phyloP scores from a whole-genome alignment of 2,329 filamentous ascomycete genomes.

The Sphaerostilbella broomeana region DNA sequence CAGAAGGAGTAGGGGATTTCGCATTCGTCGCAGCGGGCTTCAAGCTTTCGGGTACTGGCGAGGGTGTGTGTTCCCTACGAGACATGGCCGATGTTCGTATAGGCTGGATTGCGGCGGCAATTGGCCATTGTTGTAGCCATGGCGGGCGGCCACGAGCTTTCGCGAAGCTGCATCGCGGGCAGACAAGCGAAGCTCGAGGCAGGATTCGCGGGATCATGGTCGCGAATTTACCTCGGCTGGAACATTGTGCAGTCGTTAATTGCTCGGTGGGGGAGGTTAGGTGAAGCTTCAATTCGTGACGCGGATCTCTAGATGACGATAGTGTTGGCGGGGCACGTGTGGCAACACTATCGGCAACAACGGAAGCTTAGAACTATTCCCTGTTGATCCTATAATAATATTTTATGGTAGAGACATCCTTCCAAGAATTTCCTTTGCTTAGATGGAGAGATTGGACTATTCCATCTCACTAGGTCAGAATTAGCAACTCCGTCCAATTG shows the following conservation, averaged over 20 bases:
- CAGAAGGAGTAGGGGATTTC: slow-evolving; percentile 2
- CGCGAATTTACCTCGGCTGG: slow-evolving; percentile 18
- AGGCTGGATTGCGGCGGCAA: slow-evolving; percentile 18
- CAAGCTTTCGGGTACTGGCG: slow-evolving; percentile 14
- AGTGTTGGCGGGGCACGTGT: no score
- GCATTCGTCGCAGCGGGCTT: slow-evolving; percentile 17
- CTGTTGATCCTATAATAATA: no score
- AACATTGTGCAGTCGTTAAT: no score
- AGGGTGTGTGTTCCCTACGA: slow-evolving; percentile 21
- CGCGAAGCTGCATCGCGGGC: slow-evolving; percentile 24
- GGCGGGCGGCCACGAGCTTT: slow-evolving; percentile 21
- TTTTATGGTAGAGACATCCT: no score
- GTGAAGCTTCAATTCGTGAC: no score
- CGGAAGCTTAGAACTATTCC: no score
- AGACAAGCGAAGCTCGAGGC: slow-evolving; percentile 27
- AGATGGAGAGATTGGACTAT: background rate
- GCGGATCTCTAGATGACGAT: no score
- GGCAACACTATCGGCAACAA: no score
- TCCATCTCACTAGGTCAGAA: slow-evolving; percentile 7
- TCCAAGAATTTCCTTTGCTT: no score
- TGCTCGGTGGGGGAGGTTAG: no score
- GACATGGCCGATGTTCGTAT: slow-evolving; percentile 28
- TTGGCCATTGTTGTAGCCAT: slow-evolving; percentile 24
- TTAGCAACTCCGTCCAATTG: background rate
- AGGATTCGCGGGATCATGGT: slow-evolving; percentile 33